Evolutionary conservation across 2,329 filamentous ascomycete genomes (phyloP), one percentile per base, ranked within the genome.

Genomic region (Aspergillus tamarii): DNA sequence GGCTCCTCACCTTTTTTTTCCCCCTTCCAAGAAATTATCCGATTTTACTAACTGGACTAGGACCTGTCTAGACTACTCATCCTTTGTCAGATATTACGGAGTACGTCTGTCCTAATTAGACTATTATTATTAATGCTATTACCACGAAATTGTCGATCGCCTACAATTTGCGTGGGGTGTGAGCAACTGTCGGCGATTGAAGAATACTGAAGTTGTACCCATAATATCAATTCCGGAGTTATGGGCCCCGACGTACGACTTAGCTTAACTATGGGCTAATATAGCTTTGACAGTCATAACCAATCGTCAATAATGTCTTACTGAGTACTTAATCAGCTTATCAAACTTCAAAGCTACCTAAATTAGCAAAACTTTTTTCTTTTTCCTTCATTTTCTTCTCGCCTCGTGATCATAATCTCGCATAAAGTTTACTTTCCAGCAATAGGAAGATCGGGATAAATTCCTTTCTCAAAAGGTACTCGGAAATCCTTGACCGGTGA

Each of bases 21-120:
- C 4, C 57, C 26, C 21, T 30, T 59, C 69, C 66, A 72, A 72
- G 64, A 72, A 70, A 70, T 66, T 66, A 67, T 66, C 69, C 70
- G 68, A 65, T 64, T 57, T 63, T 28, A 43, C 53, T 43, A 23
- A 34, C 34, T 30, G 30, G 52, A 34, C 36, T 28, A 26, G 43
- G 52, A 52, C 48, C 53, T 56, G 21, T n/a, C 57, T 48, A 48
- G 30, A 59, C 28, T 59, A 23, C 43, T 55, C 21, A 36, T 55
- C 34, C 52, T 55, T 55, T 55, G 52, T 55, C 52, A 55, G 32
- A 26, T 39, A 14, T 26, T 36, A 21, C 6, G 12, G 14, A 36
- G 34, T 16, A 14, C 32, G 32, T 34, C 16, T 10, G 5, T 23
- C 3, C 11, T 26, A 9, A 21, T 32, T 12, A 14, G 19, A 21